Evolutionary conservation across 2,329 filamentous ascomycete genomes (phyloP), one percentile per base, ranked within the genome.

Genomic region (Aspergillus arachidicola): DNA sequence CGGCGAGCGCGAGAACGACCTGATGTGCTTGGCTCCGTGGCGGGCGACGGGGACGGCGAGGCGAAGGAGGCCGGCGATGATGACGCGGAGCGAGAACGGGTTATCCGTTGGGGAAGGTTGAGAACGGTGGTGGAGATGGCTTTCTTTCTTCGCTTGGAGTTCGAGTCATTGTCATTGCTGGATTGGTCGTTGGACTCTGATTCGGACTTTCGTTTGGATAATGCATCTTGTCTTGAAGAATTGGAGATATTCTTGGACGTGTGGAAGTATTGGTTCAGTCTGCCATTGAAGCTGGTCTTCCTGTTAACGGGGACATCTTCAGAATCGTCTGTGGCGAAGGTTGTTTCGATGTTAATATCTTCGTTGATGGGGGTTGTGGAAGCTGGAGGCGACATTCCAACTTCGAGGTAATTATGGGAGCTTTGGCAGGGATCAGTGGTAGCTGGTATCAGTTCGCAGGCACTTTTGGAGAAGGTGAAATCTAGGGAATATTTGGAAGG

Each of bases 211-310:
- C 59, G 59, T 30, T 64, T 64, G 19, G 45, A 21, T 26, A 19
- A 55, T 23, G 30, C 23, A 21, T 48, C 53, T 26, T 28, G 32
- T 36, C 60, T 62, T 11, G 60, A 59, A 55, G 59, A 45, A 43
- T 59, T 60, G 14, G 38, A 12, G 28, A 43, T 50, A 6, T 57
- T 57, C 26, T 59, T 57, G 36, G 66, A 61, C 0, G 61, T 53
- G 59, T 79, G 75, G 1, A 76, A 64, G 50, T 72, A 80, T 65
- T 73, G 71, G 36, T 74, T 73, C 9, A 80, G 66, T 19, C 63
- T 67, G 16, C 78, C 78, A 50, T 78, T 71, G 63, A 80, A 80
- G 53, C 70, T 77, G 58, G 73, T 74, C 4, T 64, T 64, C 45
- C 69, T 74, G 65, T 77, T 74, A 58, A 78, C 71, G 16, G 76